phyloP scores from a whole-genome alignment of 139 green algal genomes.

The Tetraselmis striata region DNA sequence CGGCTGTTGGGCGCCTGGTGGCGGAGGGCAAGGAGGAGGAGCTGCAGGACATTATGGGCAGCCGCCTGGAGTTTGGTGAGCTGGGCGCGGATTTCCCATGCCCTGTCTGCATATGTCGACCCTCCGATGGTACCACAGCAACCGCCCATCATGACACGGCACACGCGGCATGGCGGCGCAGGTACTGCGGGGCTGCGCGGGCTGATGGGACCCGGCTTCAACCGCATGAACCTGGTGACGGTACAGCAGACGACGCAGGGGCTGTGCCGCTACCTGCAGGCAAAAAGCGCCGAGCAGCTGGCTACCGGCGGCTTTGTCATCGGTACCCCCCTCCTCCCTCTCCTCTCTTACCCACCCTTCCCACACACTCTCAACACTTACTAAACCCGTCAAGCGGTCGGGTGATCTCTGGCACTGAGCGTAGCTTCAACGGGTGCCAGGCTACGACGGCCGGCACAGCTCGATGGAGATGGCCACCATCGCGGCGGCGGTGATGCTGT shows the following conservation, averaged over 20 bases:
- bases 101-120: background rate
- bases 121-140: background rate
- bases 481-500: conserved; percentile 46
- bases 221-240: conserved; percentile 64
- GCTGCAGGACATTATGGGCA: conserved; percentile 30
- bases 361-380: background rate
- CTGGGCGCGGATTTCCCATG: background rate
- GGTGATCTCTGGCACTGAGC: no score
- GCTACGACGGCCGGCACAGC: conserved; percentile 52
- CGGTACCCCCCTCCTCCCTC: conserved; percentile 23
- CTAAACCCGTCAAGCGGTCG: background rate
- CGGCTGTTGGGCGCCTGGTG: conserved; percentile 1
- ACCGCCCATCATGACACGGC: background rate
- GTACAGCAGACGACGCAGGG: conserved; percentile 75
- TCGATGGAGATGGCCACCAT: conserved; percentile 41
- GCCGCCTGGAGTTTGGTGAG: conserved; percentile 55
- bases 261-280: conserved; percentile 40
- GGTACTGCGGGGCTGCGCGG: conserved; percentile 67
- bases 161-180: background rate
- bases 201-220: conserved; percentile 58
- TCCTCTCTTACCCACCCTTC: no score
- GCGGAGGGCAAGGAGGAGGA: background rate
- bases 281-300: conserved; percentile 1
- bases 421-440: conserved; percentile 14
- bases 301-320: conserved; percentile 21